Evolutionary conservation across 2,329 filamentous ascomycete species (phyloP).

Genomic region (Sphaerostilbella broomeana): DNA sequence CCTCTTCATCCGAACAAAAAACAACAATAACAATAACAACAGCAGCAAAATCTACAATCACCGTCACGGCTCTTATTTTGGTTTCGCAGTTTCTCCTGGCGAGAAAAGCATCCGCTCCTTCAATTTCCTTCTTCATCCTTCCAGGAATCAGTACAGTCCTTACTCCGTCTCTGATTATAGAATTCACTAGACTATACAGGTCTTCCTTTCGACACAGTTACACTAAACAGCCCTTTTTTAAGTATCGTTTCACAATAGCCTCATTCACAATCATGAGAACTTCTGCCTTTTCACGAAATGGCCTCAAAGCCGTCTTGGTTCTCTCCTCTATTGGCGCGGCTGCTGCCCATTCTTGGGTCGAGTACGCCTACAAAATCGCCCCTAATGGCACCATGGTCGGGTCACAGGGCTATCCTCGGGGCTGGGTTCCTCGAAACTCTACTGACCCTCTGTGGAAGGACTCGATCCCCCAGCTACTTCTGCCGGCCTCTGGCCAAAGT

Average conservation of each 20-base stretch:
- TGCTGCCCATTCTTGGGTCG: conserved; percentile 73
- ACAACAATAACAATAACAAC: conserved; percentile 8
- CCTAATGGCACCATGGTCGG: conserved; percentile 68
- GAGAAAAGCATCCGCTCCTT: conserved; percentile 13
- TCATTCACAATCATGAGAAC: conserved; percentile 19
- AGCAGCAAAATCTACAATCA: conserved; percentile 2
- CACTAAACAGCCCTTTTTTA: not conserved
- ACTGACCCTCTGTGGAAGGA: conserved; percentile 49
- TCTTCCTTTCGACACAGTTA: not conserved
- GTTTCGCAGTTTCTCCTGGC: conserved; percentile 10
- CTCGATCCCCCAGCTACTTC: conserved; percentile 51
- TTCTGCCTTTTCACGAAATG: conserved; percentile 14
- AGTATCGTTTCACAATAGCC: not conserved
- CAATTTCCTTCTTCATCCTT: conserved; percentile 1
- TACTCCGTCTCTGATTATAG: conserved; percentile 1
- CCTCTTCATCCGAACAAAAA: conserved; percentile 5
- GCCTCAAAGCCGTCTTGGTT: conserved; percentile 22
- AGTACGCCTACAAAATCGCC: conserved; percentile 65
- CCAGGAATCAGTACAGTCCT: conserved; percentile 9
- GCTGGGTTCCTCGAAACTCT: conserved; percentile 52
- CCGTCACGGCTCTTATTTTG: conserved; percentile 9
- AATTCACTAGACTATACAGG: no score
- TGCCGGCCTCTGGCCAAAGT: conserved; percentile 57
- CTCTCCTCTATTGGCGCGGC: conserved; percentile 26
- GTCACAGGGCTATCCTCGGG: conserved; percentile 66